Percentiles rank a stretch among this genome's conserved stretches.
Conservation (phyloP, 2,329 filamentous ascomycete species). For the Ophiostoma novo-ulmi region DNA sequence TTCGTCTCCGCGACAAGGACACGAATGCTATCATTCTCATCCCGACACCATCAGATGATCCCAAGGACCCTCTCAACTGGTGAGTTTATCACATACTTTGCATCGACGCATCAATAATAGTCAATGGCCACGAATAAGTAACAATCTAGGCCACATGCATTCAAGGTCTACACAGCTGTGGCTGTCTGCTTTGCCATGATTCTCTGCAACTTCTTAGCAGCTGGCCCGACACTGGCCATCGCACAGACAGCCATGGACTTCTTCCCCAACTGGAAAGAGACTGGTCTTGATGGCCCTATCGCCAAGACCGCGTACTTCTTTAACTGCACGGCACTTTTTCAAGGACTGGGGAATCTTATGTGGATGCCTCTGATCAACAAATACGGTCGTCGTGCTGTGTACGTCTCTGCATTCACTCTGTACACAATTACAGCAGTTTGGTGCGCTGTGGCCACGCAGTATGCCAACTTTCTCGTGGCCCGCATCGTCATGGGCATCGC, state of each 20-base stretch:
- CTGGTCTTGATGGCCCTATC: slow-evolving; percentile 35
- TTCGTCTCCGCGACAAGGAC: slow-evolving; percentile 39
- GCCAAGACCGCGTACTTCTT: slow-evolving; percentile 49
- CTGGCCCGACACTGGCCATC: slow-evolving; percentile 50
- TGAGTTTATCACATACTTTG: slow-evolving; percentile 22
- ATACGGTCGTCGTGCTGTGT: slow-evolving; percentile 42
- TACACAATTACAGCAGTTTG: slow-evolving; percentile 42
- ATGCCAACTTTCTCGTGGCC: slow-evolving; percentile 41
- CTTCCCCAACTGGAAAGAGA: slow-evolving; percentile 37
- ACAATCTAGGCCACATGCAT: slow-evolving; percentile 27
- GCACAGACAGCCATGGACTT: slow-evolving; percentile 44
- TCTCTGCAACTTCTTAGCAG: slow-evolving; percentile 53
- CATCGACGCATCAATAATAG: not conserved
- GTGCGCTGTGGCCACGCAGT: slow-evolving; percentile 41
- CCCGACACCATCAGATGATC: slow-evolving; percentile 45
- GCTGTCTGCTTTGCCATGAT: slow-evolving; percentile 50
- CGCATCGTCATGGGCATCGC: slow-evolving; percentile 50
- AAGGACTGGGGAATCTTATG: slow-evolving; percentile 44
- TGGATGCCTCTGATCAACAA: slow-evolving; percentile 46
- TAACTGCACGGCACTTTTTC: slow-evolving; percentile 46
- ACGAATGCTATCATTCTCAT: slow-evolving; percentile 49
- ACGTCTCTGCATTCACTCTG: slow-evolving; percentile 41
- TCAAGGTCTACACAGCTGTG: slow-evolving; percentile 47
- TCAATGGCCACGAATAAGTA: not conserved
- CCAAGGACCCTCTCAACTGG: slow-evolving; percentile 52